These are phyloP conservation scores for Pyracantha coccinea DNA, from an alignment of 331 rosid genomes.

Conservation along the genomic window DNA sequence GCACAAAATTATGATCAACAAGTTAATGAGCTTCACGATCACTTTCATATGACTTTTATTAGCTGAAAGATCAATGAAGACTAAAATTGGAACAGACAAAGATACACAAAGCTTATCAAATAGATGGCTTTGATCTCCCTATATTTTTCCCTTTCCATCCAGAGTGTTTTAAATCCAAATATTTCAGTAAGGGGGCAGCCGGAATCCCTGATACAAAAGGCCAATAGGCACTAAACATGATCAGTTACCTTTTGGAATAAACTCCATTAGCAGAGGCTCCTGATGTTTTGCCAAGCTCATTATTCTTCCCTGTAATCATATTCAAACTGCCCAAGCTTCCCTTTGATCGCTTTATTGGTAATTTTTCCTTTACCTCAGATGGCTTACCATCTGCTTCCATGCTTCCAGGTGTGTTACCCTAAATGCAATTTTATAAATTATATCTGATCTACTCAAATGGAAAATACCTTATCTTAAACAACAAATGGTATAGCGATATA, in stretches of 20 bases:
- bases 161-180: neutral
- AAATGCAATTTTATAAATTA: constrained; percentile 29
- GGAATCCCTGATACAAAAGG: neutral
- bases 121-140: neutral
- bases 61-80: too few relatives aligned
- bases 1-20: too few relatives aligned
- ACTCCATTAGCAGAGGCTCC: constrained; percentile 74
- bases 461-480: constrained; percentile 5
- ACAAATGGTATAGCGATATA: constrained; percentile 2
- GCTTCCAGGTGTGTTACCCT: constrained; percentile 85
- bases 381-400: constrained; percentile 80
- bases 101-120: neutral
- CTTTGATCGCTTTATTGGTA: constrained; percentile 95
- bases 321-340: constrained; percentile 98
- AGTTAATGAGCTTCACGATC: neutral
- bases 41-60: neutral
- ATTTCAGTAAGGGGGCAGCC: neutral
- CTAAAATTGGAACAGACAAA: neutral
- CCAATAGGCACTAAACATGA: neutral
- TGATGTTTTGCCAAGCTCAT: constrained; percentile 58
- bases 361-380: constrained; percentile 78
- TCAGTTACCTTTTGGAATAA: constrained; percentile 77
- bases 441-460: constrained; percentile 13
- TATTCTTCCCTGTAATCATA: constrained; percentile 93
- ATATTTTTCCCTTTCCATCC: neutral